Conservation (phyloP, 306 rosid species). For the Bauhinia variegata region DNA sequence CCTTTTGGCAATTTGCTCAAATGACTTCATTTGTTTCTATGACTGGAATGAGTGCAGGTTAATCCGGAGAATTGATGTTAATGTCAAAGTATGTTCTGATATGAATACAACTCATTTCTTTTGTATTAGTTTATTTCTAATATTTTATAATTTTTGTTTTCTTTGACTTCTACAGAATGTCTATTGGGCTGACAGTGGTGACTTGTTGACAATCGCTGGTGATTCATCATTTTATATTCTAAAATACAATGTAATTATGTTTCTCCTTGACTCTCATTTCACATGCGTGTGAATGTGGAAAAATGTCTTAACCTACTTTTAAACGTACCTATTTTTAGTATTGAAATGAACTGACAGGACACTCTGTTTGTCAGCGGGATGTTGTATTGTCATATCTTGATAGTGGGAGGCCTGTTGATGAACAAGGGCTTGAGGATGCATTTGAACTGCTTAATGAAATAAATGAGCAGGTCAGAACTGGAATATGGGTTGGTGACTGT, state of each 20-base stretch:
- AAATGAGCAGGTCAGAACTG: constrained; percentile 70
- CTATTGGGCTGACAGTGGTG: constrained; percentile 71
- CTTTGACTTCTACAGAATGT: constrained; percentile 49
- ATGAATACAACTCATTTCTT: constrained; percentile 15
- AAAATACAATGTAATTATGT: constrained; percentile 57
- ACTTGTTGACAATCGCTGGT: constrained; percentile 58
- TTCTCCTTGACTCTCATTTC: neutral
- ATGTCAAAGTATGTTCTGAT: constrained; percentile 56
- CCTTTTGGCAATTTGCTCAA: constrained; percentile 62
- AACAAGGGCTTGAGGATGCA: constrained; percentile 72
- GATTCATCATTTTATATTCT: constrained; percentile 66
- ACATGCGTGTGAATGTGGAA: neutral
- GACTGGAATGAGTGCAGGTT: constrained; percentile 68
- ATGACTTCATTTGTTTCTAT: constrained; percentile 68
- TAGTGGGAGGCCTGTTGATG: constrained; percentile 64
- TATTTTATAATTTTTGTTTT: neutral
- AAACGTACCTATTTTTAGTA: neutral
- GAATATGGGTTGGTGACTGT: constrained; percentile 74
- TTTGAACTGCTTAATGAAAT: constrained; percentile 66
- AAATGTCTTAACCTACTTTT: neutral
- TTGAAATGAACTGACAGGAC: neutral
- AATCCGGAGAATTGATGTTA: constrained; percentile 66
- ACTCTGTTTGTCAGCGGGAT: constrained; percentile 57
- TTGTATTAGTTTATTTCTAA: neutral
- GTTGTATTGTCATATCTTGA: constrained; percentile 64